A percentile compares a stretch with the other conserved stretches of the same genome.
Evolutionary conservation across 768 basidiomycete species (phyloP).

Genomic region (Obba rivulosa): DNA sequence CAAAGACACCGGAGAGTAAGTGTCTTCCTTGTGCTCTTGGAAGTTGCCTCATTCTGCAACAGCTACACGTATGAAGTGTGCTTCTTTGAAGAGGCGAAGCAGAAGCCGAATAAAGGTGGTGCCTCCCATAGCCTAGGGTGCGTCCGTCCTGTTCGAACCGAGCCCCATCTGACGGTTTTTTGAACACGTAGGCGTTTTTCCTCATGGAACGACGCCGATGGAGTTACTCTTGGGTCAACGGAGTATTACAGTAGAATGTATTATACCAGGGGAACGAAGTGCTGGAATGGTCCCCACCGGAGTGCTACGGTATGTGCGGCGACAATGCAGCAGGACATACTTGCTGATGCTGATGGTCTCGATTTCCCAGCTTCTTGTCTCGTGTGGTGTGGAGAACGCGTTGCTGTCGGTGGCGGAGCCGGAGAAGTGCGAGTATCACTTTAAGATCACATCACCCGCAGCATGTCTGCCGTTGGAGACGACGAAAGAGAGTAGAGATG

Average conservation of each 20-base stretch:
- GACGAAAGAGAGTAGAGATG: constrained; percentile 29
- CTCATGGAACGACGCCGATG: constrained; percentile 69
- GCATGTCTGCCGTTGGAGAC: constrained; percentile 59
- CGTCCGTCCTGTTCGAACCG: constrained; percentile 19
- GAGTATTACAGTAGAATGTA: constrained; percentile 79
- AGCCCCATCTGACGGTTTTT: neutral
- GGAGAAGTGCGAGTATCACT: constrained; percentile 94
- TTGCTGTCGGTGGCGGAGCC: constrained; percentile 77
- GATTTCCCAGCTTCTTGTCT: constrained; percentile 64
- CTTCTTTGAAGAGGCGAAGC: constrained; percentile 81
- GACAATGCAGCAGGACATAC: neutral
- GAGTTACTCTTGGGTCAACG: constrained; percentile 51
- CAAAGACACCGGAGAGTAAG: constrained; percentile 87
- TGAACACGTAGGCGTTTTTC: constrained; percentile 53
- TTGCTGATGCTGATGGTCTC: neutral
- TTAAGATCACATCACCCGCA: constrained; percentile 81
- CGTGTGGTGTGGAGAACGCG: constrained; percentile 83
- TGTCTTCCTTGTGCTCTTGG: constrained; percentile 16
- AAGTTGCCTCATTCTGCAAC: neutral
- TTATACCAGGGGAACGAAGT: constrained; percentile 81
- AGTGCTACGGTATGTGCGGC: constrained; percentile 56
- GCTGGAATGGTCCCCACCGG: constrained; percentile 95
- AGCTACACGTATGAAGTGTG: constrained; percentile 96
- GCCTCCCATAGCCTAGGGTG: constrained; percentile 78
- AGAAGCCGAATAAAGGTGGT: constrained; percentile 83